These are phyloP conservation scores for Hirsutella minnesotensis DNA, from an alignment of 2,329 filamentous ascomycete species.

Conservation along the genomic window DNA sequence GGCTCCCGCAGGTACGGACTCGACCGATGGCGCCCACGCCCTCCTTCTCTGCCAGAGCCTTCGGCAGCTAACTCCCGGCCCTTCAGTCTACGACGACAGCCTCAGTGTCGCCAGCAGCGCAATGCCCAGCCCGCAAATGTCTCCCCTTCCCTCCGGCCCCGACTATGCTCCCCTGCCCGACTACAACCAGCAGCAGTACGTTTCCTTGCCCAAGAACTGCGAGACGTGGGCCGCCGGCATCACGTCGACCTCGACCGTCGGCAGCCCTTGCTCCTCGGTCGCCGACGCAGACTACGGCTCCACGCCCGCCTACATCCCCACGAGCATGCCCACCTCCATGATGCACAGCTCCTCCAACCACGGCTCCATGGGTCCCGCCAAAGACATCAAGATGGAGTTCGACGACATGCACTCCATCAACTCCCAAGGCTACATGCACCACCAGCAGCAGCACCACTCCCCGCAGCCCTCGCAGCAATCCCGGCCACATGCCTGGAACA, in stretches of 20 bases:
- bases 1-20: conserved; percentile 23
- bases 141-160: conserved; percentile 28
- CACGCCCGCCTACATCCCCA: conserved; percentile 31
- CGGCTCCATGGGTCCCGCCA: conserved; percentile 9
- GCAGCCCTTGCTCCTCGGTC: conserved; percentile 38
- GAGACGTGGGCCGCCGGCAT: conserved; percentile 34
- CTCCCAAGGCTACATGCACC: conserved; percentile 14
- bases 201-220: conserved; percentile 27
- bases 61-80: conserved; percentile 10
- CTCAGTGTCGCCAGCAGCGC: conserved; percentile 20
- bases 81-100: conserved; percentile 29
- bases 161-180: conserved; percentile 32
- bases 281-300: conserved; percentile 33
- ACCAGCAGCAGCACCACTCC: conserved; percentile 15
- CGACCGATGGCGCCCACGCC: conserved; percentile 5
- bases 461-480: conserved; percentile 15
- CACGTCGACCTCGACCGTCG: conserved; percentile 31
- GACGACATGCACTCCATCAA: conserved; percentile 21
- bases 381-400: conserved; percentile 27
- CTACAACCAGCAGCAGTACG: conserved; percentile 25
- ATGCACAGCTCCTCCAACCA: conserved; percentile 17
- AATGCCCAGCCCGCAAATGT: conserved; percentile 31
- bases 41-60: conserved; percentile 1
- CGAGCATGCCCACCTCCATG: conserved; percentile 34
- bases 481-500: conserved; percentile 17